Evolutionary conservation across 1,139 yeast genomes (phyloP), one percentile per base, ranked within the genome.

Genomic region (Scheffersomyces insectosa): DNA sequence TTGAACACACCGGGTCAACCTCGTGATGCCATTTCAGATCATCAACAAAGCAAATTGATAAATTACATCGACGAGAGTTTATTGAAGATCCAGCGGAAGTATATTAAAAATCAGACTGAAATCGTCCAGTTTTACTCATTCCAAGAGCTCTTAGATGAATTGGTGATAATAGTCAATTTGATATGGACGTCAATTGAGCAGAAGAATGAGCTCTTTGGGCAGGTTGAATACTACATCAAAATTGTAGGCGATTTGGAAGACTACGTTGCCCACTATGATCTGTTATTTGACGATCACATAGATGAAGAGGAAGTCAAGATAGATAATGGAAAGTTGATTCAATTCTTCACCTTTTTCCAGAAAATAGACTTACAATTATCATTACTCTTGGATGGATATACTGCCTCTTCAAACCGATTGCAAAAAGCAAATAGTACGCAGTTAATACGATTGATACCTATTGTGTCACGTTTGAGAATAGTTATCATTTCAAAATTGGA

Each of bases 201-300:
- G 32, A 42, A 56, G 36, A 55, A 52, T 37, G 41, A 59, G 49
- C 46, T 68, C 16, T 78, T 75, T 56, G 87, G 86, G 0, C 91
- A 84, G 59, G 68, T 71, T 0, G 80, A 81, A 43, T 85, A 83
- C 51, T 63, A 84, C 20, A 68, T 86, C 30, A 76, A 76, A 45
- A 72, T 86, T 4, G 70, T 86, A 45, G 88, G 85, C 37, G 91
- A 85, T 50, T 59, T 85, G 41, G 80, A 83, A 39, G 93, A 85
- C 50, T 85, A 78, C 52, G 45, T 80, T 23, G 69, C 63, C 25
- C 79, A 77, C 55, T 82, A 78, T 47, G 55, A 60, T 1, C 42
- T 45, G 20, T 41, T 44, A 5, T 49, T 51, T 28, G 39, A 39
- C 14, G 16, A 31, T 6, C 34, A 31, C 6, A 31, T 31, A 5